Conservation (phyloP, 73 alveolate species). For the Paramecium octaurelia region DNA sequence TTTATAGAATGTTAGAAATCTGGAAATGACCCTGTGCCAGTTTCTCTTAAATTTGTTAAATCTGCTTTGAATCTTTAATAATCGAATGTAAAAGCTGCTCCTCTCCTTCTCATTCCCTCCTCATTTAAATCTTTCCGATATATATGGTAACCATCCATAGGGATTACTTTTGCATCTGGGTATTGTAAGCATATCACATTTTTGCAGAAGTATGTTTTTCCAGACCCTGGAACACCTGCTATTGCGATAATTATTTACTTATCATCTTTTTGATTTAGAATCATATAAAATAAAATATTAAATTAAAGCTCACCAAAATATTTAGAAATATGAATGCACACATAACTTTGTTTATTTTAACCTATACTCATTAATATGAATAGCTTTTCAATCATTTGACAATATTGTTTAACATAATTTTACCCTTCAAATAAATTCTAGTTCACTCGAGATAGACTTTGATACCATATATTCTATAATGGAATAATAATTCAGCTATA, state of each 20-base stretch:
- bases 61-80: constrained; percentile 17
- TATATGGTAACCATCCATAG: constrained; percentile 61
- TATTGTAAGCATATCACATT: background rate
- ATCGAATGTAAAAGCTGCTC: constrained; percentile 60
- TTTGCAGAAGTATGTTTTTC: constrained; percentile 41
- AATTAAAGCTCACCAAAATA: background rate
- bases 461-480: too few species aligned
- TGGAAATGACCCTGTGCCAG: constrained; percentile 37
- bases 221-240: constrained; percentile 62
- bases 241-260: constrained; percentile 40
- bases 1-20: constrained; percentile 49
- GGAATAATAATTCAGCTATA: too few species aligned
- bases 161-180: constrained; percentile 18
- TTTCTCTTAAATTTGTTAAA: background rate
- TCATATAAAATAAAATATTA: background rate
- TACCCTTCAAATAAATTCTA: too few species aligned
- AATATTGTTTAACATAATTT: too few species aligned
- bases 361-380: background rate
- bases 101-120: constrained; percentile 52
- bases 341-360: too few species aligned
- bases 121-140: constrained; percentile 45
- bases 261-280: background rate
- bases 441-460: too few species aligned
- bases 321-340: background rate
- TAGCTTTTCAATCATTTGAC: background rate